Base-by-base conservation (phyloP, 352 stramenopile genomes). In the Pilasporangium apinafurcum region DNA sequence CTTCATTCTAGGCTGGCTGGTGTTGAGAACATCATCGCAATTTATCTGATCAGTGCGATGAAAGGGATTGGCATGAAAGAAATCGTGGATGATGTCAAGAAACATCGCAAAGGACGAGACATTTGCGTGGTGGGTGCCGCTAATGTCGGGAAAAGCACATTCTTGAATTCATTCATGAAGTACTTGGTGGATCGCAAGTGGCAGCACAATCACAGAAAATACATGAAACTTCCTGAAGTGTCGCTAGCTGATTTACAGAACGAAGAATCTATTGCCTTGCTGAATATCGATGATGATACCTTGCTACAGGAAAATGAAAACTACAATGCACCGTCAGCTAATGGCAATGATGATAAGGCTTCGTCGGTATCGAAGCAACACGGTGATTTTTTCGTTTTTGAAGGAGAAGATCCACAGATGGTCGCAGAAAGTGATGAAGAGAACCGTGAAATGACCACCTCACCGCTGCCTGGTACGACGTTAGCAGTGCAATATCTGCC, bases 61-160 rank as follows among this genome's bases (percentile, higher is more conserved):
- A 95, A 87, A 44, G 67, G 82, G 22, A 77, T 83, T 33, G 86
- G 86, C 8, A 93, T 97, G 58, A 71, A 87, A 33, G 76, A 93
- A 42, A 86, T 96, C 44, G 64, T 96, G 17, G 59, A 71, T 12
- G 81, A 92, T 49, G 65, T 92, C 25, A 71, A 71, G 46, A 89
- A 90, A 52, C 68, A 75, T 43, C 71, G 68, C 29, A 56, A 95
- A 34, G 70, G 77, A 24, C 67, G 83, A 10, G 88, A 96, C 50
- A 67, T 97, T 20, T 96, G 92, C 59, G 83, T 97, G 0, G 75
- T 97, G 3, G 89, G 89, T 26, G 83, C 87, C 6, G 89, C 87
- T 14, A 97, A 97, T 54, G 89, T 95, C 7, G 89, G 89, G 50
- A 97, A 97, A 59, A 92, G 72, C 41, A 95, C 85, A 35, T 96